Conservation (phyloP, 2,329 filamentous ascomycete species). For the Thelonectria discophora region DNA sequence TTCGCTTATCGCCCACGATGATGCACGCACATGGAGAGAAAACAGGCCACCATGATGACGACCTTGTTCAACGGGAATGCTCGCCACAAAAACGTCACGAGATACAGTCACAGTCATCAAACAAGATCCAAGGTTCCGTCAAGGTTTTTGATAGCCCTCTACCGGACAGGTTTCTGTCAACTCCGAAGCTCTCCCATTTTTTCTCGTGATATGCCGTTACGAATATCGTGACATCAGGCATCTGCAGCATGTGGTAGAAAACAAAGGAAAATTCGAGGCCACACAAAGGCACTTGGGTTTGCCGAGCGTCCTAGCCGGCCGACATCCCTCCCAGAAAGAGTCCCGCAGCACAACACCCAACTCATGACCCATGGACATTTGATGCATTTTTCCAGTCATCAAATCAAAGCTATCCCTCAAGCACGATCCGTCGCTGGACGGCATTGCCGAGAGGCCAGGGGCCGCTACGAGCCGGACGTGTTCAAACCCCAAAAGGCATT, state of each 20-base stretch:
- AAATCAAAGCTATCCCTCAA: constrained; percentile 45
- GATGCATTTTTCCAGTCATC: constrained; percentile 48
- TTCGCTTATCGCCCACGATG: not conserved
- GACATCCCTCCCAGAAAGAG: constrained; percentile 57
- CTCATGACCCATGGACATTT: constrained; percentile 50
- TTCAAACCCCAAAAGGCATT: constrained; percentile 26
- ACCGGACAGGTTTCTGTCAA: constrained; percentile 47
- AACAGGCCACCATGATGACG: too few species aligned
- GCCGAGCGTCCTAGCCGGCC: constrained; percentile 47
- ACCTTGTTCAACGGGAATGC: not conserved
- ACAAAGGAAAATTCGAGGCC: constrained; percentile 49
- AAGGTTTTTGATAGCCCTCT: constrained; percentile 45
- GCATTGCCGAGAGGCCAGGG: constrained; percentile 40
- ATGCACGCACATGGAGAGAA: too few species aligned
- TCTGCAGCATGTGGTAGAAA: constrained; percentile 47
- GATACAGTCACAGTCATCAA: not conserved
- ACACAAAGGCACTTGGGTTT: constrained; percentile 35
- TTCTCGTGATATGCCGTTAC: constrained; percentile 46
- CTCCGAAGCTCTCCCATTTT: constrained; percentile 49
- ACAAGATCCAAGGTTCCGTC: constrained; percentile 1
- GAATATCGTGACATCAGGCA: constrained; percentile 45
- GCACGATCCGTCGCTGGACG: constrained; percentile 33
- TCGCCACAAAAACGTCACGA: not conserved
- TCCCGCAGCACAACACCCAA: constrained; percentile 53
- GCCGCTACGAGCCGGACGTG: constrained; percentile 39